Conservation (phyloP, 768 basidiomycete genomes). For the Megacollybia marginata region DNA sequence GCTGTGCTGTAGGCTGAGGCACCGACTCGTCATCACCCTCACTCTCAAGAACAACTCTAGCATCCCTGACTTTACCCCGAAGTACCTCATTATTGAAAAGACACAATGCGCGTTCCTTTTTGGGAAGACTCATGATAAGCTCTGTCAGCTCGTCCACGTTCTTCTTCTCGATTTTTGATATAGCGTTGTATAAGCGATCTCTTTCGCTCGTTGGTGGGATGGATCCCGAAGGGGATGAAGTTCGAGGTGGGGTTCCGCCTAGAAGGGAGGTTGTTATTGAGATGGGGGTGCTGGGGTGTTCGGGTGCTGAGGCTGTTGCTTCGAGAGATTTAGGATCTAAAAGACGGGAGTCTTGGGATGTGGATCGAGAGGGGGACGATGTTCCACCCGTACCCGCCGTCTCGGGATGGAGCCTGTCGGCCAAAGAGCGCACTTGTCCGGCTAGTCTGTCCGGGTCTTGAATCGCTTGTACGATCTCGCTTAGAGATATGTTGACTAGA, state of each 20-base stretch:
- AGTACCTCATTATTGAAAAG: conserved; percentile 82
- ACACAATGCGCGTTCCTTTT: conserved; percentile 86
- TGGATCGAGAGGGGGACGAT: conserved; percentile 41
- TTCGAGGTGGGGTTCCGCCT: conserved; percentile 67
- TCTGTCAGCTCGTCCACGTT: conserved; percentile 64
- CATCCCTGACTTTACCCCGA: conserved; percentile 70
- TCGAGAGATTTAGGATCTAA: conserved; percentile 54
- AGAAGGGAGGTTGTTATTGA: conserved; percentile 62
- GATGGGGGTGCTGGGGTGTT: conserved; percentile 82
- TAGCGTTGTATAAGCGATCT: conserved; percentile 65
- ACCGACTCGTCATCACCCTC: conserved; percentile 36
- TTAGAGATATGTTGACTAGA: conserved; percentile 61
- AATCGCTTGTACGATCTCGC: conserved; percentile 70
- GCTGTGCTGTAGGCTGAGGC: conserved; percentile 50
- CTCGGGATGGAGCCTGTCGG: conserved; percentile 15
- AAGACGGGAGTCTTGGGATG: conserved; percentile 66
- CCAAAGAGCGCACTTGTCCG: conserved; percentile 25
- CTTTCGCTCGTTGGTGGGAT: conserved; percentile 56
- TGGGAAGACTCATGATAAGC: conserved; percentile 78
- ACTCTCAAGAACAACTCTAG: conserved; percentile 73
- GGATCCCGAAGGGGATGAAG: conserved; percentile 72
- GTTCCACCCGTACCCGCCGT: conserved; percentile 26
- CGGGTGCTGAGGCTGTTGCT: conserved; percentile 83
- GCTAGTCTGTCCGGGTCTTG: conserved; percentile 65
- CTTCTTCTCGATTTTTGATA: conserved; percentile 53